Evolutionary conservation across 1,284 basidiomycete species (phyloP).

Genomic region (Cryptococcus sp.): DNA sequence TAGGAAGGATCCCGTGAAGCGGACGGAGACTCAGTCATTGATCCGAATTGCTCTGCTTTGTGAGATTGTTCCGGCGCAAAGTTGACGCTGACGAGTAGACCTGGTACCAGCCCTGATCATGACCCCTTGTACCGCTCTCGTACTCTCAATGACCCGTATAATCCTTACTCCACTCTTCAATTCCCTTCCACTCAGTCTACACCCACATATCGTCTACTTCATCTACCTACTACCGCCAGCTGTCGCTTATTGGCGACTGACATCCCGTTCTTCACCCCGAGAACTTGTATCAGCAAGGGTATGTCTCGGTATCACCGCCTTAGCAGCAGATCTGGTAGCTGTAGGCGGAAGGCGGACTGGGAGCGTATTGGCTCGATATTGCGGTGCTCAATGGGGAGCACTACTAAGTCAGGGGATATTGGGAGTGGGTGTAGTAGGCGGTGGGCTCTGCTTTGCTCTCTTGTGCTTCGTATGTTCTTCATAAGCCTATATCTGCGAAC

Average conservation of each 20-base stretch:
- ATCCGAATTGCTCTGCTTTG: constrained; percentile 16
- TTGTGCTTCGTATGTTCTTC: constrained; percentile 26
- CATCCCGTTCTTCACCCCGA: constrained; percentile 4
- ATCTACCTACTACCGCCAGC: constrained; percentile 11
- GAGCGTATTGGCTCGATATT: constrained; percentile 12
- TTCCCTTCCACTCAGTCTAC: constrained; percentile 22
- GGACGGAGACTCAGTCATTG: constrained; percentile 17
- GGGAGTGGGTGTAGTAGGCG: constrained; percentile 16
- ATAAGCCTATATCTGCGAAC: neutral
- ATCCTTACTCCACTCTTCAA: constrained; percentile 31
- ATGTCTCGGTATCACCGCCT: constrained; percentile 21
- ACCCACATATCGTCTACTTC: constrained; percentile 11
- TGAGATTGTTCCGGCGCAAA: constrained; percentile 3
- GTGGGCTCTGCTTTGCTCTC: constrained; percentile 18
- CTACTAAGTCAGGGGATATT: constrained; percentile 10
- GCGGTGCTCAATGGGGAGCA: constrained; percentile 24
- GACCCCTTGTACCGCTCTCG: constrained; percentile 17
- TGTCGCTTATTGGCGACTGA: constrained; percentile 16
- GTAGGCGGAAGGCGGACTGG: constrained; percentile 21
- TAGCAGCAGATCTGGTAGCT: constrained; percentile 24
- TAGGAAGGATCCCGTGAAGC: neutral
- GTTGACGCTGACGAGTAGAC: constrained; percentile 13
- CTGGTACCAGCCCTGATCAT: constrained; percentile 17
- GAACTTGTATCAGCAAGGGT: constrained; percentile 16
- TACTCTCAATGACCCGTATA: constrained; percentile 16